Conservation (phyloP, 2,329 filamentous ascomycete genomes). For the Trichophyton verrucosum region DNA sequence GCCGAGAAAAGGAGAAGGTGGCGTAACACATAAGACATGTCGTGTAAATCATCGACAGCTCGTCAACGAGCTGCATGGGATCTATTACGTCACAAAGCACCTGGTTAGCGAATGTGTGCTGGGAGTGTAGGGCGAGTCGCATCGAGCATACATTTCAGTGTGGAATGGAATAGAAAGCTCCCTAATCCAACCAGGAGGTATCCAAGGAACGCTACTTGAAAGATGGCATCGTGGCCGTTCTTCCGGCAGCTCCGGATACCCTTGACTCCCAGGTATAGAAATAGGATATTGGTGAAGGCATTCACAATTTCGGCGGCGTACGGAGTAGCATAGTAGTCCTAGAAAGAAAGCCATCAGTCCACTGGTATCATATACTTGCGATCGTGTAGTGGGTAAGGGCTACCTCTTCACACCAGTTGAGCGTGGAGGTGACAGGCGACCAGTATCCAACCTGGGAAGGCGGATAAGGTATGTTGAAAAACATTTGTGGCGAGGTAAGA, state of each 20-base stretch:
- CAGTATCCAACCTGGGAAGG: slow-evolving; percentile 47
- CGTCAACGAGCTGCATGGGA: slow-evolving; percentile 59
- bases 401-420: slow-evolving; percentile 74
- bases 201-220: slow-evolving; percentile 53
- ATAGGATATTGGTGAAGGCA: slow-evolving; percentile 69
- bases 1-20: slow-evolving; percentile 58
- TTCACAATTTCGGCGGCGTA: slow-evolving; percentile 70
- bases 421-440: slow-evolving; percentile 56
- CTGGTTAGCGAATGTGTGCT: slow-evolving; percentile 14
- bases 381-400: slow-evolving; percentile 8
- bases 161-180: slow-evolving; percentile 52
- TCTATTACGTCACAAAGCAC: slow-evolving; percentile 30
- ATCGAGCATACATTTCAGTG: slow-evolving; percentile 43
- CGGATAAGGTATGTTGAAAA: slow-evolving; percentile 29
- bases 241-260: slow-evolving; percentile 61
- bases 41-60: slow-evolving; percentile 61
- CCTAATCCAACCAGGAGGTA: slow-evolving; percentile 50
- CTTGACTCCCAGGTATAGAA: slow-evolving; percentile 63
- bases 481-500: slow-evolving; percentile 18
- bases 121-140: not conserved
- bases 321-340: slow-evolving; percentile 64
- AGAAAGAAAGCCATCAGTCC: not conserved
- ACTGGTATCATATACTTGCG: not conserved
- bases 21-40: slow-evolving; percentile 60
- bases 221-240: slow-evolving; percentile 63